Base-by-base conservation (phyloP, 73 alveolate genomes). In the Paramecium sonneborni region DNA sequence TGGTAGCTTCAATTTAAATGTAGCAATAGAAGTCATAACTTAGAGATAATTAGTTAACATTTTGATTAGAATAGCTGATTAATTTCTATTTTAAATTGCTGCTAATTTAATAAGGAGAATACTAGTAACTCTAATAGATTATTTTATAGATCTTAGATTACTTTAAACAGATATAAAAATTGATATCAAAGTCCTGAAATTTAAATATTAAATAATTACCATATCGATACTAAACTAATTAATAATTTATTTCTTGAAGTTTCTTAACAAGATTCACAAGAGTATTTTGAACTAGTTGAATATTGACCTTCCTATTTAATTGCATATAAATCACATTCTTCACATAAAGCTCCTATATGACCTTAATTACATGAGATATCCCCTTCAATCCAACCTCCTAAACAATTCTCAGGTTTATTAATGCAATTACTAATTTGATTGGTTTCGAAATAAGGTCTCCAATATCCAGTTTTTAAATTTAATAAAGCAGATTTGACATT, bases 321-420 rank as follows among this genome's bases (percentile, higher is more conserved):
- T 11, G 4, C 0, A 3, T 37, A 82, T 35, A 20, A 52, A 37
- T 85, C 93, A 85, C 93, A 85, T 28, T 35, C 57, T 30, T 85
- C 93, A 34, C 93, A 85, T 6, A 85, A 30, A 3, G 93, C 93
- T 28, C 93, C 93, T 5, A 85, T 34, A 85, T 85, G 86, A n/a
- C 93, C 93, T 62, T 6, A 62, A n/a, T 15, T 3, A 9, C 84
- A 62, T 2, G 52, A 3, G 8, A 4, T 1, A 82, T 82, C 52
- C 37, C 92, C 92, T 41, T 15, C 43, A 10, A 26, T 38, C 70
- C 58, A 43, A n/a, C 89, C 89, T 6, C 89, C 89, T 34, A 14
- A 23, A 38, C n/a, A n/a, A n/a, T n/a, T n/a, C n/a, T n/a, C n/a
- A n/a, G n/a, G n/a, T n/a, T n/a, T n/a, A n/a, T n/a, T n/a, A n/a